phyloP scores from a whole-genome alignment of 176 grass and related monocot species.

The Triticum turgidum region DNA sequence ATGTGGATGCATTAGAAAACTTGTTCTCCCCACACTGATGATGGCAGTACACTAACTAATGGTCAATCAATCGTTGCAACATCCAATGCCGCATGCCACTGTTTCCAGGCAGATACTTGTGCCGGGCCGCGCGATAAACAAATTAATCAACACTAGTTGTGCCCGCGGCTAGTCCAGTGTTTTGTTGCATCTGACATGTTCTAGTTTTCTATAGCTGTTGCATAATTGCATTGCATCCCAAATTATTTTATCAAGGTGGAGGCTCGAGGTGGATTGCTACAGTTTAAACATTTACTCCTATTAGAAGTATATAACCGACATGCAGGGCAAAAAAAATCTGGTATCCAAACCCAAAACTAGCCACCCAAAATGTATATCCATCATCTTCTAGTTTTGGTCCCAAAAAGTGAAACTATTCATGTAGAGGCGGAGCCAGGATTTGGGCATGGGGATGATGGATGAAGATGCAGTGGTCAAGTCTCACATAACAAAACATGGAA shows the following conservation, averaged over 20 bases:
- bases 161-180: background rate
- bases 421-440: too few species aligned
- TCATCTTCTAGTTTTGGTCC: background rate
- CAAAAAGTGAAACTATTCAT: background rate
- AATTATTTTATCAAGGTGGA: background rate
- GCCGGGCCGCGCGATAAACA: background rate
- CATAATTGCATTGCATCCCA: background rate
- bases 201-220: background rate
- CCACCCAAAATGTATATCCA: background rate
- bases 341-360: background rate
- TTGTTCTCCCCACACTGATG: background rate
- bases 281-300: background rate
- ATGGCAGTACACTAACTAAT: background rate
- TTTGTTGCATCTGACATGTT: background rate
- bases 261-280: slow-evolving; percentile 10
- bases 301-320: background rate
- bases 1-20: too few species aligned
- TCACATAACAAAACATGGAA: too few species aligned
- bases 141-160: background rate
- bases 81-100: background rate
- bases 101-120: background rate
- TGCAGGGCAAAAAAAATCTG: background rate
- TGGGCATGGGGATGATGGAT: too few species aligned
- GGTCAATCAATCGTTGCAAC: background rate
- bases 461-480: too few species aligned